Conservation (phyloP, 768 basidiomycete genomes). For the Hygrocybe coccinea region DNA sequence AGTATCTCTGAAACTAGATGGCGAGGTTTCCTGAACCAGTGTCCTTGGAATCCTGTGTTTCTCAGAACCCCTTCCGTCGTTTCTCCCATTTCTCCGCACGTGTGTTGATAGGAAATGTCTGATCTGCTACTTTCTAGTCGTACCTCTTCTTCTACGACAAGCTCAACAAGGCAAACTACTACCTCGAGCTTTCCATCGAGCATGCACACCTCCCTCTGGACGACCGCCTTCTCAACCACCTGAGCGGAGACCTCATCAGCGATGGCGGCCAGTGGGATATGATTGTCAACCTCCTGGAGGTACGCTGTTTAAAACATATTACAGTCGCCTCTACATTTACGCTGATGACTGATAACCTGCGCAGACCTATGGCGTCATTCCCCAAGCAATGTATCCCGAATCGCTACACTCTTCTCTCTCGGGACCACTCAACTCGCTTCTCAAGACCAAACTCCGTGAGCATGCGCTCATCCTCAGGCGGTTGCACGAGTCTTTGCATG, state of each 20-base stretch:
- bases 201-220: constrained; percentile 75
- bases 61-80: not conserved
- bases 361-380: constrained; percentile 80
- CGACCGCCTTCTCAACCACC: constrained; percentile 73
- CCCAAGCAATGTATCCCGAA: constrained; percentile 79
- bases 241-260: constrained; percentile 72
- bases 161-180: constrained; percentile 90
- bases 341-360: not conserved
- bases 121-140: constrained; percentile 39
- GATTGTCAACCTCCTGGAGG: constrained; percentile 51
- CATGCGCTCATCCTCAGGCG: constrained; percentile 77
- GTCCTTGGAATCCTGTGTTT: too few relatives aligned
- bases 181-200: constrained; percentile 83
- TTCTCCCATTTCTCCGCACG: not conserved
- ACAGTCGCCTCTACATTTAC: not conserved
- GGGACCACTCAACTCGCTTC: constrained; percentile 63
- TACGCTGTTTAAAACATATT: not conserved
- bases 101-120: not conserved
- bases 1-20: too few relatives aligned
- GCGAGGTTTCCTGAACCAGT: too few relatives aligned
- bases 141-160: constrained; percentile 98
- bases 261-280: constrained; percentile 98
- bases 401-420: constrained; percentile 77
- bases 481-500: constrained; percentile 50
- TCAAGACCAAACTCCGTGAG: constrained; percentile 90